Conservation (phyloP, 805 yeast genomes). For the Candida vartiovaarae region DNA sequence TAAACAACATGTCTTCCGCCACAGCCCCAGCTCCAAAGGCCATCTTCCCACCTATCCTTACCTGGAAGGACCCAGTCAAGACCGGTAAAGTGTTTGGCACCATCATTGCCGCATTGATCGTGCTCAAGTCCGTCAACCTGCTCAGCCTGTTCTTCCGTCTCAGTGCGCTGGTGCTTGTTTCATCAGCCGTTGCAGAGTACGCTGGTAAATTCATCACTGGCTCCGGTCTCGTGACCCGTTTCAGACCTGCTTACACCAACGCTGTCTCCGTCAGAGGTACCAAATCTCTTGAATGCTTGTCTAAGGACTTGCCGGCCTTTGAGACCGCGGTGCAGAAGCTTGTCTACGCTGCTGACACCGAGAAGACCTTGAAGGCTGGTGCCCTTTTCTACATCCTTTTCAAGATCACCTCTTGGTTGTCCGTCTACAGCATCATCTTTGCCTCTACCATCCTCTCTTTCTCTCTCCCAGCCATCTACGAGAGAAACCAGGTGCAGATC, state of each 20-base stretch:
- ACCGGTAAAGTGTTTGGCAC: constrained; percentile 75
- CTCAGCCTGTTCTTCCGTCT: constrained; percentile 54
- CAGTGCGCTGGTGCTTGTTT: constrained; percentile 48
- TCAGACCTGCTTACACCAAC: constrained; percentile 53
- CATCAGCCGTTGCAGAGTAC: constrained; percentile 72
- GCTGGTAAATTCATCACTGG: constrained; percentile 68
- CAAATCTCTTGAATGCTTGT: constrained; percentile 36
- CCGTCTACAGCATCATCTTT: constrained; percentile 61
- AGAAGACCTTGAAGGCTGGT: constrained; percentile 67
- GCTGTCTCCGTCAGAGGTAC: constrained; percentile 30
- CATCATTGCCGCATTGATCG: constrained; percentile 44
- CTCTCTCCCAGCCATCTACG: constrained; percentile 69
- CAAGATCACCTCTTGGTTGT: constrained; percentile 68
- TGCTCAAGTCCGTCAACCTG: constrained; percentile 58
- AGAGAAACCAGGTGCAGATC: constrained; percentile 68
- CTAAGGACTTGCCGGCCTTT: constrained; percentile 37
- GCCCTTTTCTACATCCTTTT: constrained; percentile 56
- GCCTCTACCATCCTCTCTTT: constrained; percentile 55
- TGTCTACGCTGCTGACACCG: constrained; percentile 62
- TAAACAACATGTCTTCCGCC: neutral
- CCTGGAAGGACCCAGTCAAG: constrained; percentile 70
- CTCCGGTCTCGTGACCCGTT: constrained; percentile 68
- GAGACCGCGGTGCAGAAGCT: constrained; percentile 52
- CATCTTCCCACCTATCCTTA: constrained; percentile 35
- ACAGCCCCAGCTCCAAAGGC: constrained; percentile 9